phyloP scores from a whole-genome alignment of 2,329 filamentous ascomycete genomes.

The Colletotrichum salicis region DNA sequence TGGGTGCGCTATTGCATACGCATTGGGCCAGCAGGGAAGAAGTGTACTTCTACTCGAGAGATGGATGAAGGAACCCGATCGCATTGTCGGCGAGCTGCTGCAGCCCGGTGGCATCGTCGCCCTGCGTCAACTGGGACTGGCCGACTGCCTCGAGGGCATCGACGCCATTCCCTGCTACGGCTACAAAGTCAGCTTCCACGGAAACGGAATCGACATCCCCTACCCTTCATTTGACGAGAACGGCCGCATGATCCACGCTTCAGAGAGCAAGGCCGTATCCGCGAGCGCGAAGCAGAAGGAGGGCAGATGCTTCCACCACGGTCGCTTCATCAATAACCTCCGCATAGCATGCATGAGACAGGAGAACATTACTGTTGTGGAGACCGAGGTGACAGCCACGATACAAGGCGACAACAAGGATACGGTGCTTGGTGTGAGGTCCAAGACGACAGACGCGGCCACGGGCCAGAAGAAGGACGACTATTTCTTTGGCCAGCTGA shows the following conservation, averaged over 20 bases:
- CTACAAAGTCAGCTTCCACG: constrained; percentile 88
- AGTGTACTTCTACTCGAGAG: constrained; percentile 91
- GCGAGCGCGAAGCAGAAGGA: constrained; percentile 55
- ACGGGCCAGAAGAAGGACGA: constrained; percentile 70
- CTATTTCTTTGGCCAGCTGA: constrained; percentile 88
- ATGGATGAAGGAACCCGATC: constrained; percentile 90
- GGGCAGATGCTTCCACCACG: constrained; percentile 91
- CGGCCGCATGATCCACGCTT: constrained; percentile 42
- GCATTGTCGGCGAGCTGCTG: constrained; percentile 94
- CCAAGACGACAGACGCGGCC: constrained; percentile 69
- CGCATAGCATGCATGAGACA: constrained; percentile 78
- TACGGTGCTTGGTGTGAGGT: constrained; percentile 86
- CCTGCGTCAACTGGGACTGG: constrained; percentile 81
- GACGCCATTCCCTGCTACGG: constrained; percentile 85
- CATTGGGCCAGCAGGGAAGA: constrained; percentile 87
- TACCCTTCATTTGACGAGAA: constrained; percentile 75
- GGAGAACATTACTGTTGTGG: constrained; percentile 88
- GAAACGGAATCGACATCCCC: constrained; percentile 76
- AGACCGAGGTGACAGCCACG: constrained; percentile 84
- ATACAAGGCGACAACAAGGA: constrained; percentile 75
- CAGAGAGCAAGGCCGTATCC: constrained; percentile 30
- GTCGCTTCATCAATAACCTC: constrained; percentile 87
- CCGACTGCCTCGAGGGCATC: constrained; percentile 86
- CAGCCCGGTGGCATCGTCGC: constrained; percentile 91
- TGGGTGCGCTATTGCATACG: constrained; percentile 85